phyloP scores from a whole-genome alignment of 2,329 filamentous ascomycete genomes.

The Penicillium sp. region DNA sequence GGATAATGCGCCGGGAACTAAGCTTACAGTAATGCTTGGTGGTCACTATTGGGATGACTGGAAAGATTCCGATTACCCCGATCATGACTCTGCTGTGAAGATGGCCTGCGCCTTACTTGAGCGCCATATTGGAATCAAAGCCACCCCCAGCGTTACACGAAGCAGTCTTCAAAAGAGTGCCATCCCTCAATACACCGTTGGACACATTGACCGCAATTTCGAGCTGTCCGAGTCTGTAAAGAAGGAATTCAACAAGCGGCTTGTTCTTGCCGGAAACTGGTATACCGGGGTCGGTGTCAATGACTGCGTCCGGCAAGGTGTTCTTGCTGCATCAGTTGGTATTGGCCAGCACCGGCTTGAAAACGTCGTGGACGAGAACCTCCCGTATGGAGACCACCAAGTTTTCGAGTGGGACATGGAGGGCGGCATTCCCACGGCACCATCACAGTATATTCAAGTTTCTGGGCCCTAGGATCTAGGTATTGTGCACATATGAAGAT shows the following conservation, averaged over 20 bases:
- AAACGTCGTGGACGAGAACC: neutral
- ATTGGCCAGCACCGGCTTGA: conserved; percentile 35
- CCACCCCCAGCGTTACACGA: conserved; percentile 61
- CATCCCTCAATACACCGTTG: conserved; percentile 87
- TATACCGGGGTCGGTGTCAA: conserved; percentile 54
- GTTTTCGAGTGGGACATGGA: conserved; percentile 29
- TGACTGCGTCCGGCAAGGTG: conserved; percentile 59
- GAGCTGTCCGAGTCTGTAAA: conserved; percentile 57
- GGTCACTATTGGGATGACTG: conserved; percentile 85
- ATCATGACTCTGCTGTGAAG: conserved; percentile 63
- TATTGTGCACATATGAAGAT: too few relatives aligned
- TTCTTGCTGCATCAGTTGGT: conserved; percentile 51
- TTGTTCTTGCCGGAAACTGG: conserved; percentile 64
- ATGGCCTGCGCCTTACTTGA: conserved; percentile 71
- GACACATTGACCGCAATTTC: conserved; percentile 67
- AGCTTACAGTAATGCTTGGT: conserved; percentile 91
- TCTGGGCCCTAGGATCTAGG: neutral
- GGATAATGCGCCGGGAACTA: conserved; percentile 67
- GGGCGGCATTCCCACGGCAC: conserved; percentile 33
- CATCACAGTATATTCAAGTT: conserved; percentile 8
- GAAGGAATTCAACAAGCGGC: conserved; percentile 58
- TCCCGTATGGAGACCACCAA: conserved; percentile 10
- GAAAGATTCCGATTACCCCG: conserved; percentile 56
- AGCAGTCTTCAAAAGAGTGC: conserved; percentile 68
- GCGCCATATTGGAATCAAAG: conserved; percentile 72